These are phyloP conservation scores for Exophiala oligosperma DNA, from an alignment of 2,329 filamentous ascomycete species.

Conservation along the genomic window DNA sequence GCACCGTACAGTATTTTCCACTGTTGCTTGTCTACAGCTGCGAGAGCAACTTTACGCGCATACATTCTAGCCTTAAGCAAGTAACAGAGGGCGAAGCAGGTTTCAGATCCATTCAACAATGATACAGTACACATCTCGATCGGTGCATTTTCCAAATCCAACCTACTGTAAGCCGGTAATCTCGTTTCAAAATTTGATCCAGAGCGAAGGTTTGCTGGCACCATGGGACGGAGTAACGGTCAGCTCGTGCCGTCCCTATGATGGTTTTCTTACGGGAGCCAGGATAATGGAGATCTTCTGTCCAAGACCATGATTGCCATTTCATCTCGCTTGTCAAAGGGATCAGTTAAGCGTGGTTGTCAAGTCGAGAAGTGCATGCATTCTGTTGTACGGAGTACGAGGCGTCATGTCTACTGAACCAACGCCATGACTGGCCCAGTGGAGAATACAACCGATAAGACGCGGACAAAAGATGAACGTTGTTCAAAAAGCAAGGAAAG, in stretches of 20 bases:
- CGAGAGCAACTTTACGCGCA: neutral
- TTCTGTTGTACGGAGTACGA: no score
- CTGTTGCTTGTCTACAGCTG: neutral
- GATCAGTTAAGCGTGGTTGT: no score
- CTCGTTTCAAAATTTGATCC: slow-evolving; percentile 12
- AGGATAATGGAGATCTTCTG: neutral
- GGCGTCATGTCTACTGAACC: no score
- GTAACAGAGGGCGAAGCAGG: neutral
- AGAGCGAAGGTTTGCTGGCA: neutral
- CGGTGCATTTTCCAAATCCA: neutral
- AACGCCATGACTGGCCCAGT: no score
- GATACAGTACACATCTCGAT: neutral
- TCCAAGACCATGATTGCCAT: neutral
- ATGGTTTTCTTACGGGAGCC: neutral
- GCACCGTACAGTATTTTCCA: neutral
- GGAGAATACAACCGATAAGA: neutral
- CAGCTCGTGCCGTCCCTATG: no score
- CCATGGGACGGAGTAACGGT: no score
- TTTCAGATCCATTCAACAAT: slow-evolving; percentile 3
- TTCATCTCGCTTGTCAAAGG: neutral
- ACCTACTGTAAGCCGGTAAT: neutral
- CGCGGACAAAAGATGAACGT: neutral
- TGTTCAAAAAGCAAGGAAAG: neutral
- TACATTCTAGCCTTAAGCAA: neutral
- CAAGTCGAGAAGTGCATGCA: no score